These are phyloP conservation scores for Coniochaeta pulveracea DNA, from an alignment of 2,329 filamentous ascomycete genomes.

Conservation along the genomic window DNA sequence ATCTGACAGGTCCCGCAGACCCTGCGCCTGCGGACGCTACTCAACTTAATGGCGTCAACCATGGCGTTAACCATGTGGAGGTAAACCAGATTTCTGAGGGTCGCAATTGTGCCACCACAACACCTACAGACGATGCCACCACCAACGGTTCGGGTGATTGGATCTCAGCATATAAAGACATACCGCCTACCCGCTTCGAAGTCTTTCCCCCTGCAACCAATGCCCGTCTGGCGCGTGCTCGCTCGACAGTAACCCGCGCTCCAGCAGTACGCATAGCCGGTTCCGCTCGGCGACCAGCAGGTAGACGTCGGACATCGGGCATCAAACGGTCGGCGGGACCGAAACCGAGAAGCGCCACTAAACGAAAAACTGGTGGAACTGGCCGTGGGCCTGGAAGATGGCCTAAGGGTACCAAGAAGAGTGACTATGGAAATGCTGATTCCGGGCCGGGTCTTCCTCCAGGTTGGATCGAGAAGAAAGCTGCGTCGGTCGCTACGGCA, in stretches of 20 bases:
- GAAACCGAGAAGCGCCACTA: slow-evolving; percentile 28
- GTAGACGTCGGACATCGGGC: slow-evolving; percentile 20
- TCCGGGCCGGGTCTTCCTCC: slow-evolving; percentile 54
- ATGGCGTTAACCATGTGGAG: slow-evolving; percentile 1
- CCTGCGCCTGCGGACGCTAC: slow-evolving; percentile 10
- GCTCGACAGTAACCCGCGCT: slow-evolving; percentile 28
- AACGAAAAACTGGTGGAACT: slow-evolving; percentile 49
- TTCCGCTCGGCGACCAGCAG: slow-evolving; percentile 24
- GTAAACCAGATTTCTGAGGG: neutral
- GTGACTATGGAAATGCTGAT: slow-evolving; percentile 55
- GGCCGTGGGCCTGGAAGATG: slow-evolving; percentile 54
- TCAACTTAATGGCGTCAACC: slow-evolving; percentile 15
- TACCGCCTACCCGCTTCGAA: slow-evolving; percentile 64
- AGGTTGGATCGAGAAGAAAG: slow-evolving; percentile 30
- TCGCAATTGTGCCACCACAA: neutral
- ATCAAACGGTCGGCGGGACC: slow-evolving; percentile 20
- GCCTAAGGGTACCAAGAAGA: slow-evolving; percentile 59
- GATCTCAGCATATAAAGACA: slow-evolving; percentile 37
- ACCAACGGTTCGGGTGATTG: slow-evolving; percentile 32
- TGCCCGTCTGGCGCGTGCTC: slow-evolving; percentile 30
- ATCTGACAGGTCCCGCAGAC: slow-evolving; percentile 15
- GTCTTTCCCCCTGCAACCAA: slow-evolving; percentile 57
- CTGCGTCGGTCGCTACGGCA: slow-evolving; percentile 7
- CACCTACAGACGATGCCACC: slow-evolving; percentile 13
- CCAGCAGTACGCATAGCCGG: slow-evolving; percentile 22